phyloP scores from a whole-genome alignment of 164 flowering plant genomes.

The Liquidambar formosana region DNA sequence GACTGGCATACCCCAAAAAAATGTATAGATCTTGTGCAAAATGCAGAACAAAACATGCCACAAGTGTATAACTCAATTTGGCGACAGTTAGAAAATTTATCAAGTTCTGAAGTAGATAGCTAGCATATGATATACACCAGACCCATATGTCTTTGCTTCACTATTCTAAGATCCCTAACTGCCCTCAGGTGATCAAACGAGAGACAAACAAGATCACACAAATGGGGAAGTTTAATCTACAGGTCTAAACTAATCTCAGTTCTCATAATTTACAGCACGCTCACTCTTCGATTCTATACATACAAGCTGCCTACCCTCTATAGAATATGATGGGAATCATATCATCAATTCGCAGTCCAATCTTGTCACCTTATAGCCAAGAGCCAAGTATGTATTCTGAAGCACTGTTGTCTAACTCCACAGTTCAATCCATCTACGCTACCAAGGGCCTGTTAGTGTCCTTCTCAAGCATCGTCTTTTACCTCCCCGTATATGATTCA shows the following conservation, averaged over 20 bases:
- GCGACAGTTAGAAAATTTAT: not conserved
- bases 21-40: not conserved
- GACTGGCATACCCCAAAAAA: too few relatives aligned
- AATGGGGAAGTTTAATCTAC: constrained; percentile 7
- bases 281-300: constrained; percentile 15
- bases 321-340: too few relatives aligned
- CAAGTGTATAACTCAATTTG: not conserved
- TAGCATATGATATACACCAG: not conserved
- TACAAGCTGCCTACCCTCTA: too few relatives aligned
- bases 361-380: too few relatives aligned
- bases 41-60: not conserved
- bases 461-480: constrained; percentile 54
- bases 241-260: constrained; percentile 3
- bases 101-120: not conserved
- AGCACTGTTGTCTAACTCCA: not conserved
- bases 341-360: too few relatives aligned
- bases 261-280: constrained; percentile 22
- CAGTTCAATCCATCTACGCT: constrained; percentile 10
- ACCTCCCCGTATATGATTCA: constrained; percentile 37
- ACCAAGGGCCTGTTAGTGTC: constrained; percentile 70
- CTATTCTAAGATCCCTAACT: not conserved
- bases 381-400: not conserved
- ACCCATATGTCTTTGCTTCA: not conserved
- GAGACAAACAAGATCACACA: constrained; percentile 4
- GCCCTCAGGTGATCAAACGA: not conserved